Evolutionary conservation across 345 rosid genomes (phyloP), one percentile per base, ranked within the genome.

Genomic region (Hirschfeldia incana): DNA sequence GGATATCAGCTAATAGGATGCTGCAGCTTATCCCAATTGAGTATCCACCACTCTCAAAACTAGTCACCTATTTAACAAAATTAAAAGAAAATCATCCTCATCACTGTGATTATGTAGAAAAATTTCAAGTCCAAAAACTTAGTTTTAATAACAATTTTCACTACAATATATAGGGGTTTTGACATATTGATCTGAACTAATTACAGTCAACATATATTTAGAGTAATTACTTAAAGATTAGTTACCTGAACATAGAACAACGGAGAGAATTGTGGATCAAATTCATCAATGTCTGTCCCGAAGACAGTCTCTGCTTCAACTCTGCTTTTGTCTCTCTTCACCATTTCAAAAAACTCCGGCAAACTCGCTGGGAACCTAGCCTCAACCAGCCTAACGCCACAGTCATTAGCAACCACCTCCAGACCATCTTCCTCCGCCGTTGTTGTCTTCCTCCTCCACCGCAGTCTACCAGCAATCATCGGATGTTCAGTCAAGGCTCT

Each of bases 1-100:
- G 49, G 30, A 89, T 0, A 53, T 92, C 97, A 68, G 89, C 89
- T 63, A 94, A 26, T 51, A 94, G 70, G 58, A 94, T 72, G 72
- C 93, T 94, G 81, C 94, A 88, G 81, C 97, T 92, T 37, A 92
- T 82, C 69, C 97, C 98, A 69, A 94, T 55, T 3, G 97, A 89
- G 75, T 92, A 92, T 36, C 98, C 98, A 5, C 98, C 94, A 34
- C 91, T 88, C 76, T 86, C 83, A 77, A 94, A 94, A 80, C 89
- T 88, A 0, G 97, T 92, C 68, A 94, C 97, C 97, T 94, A 63
- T 51, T 21, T 36, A 33, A 15, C 37, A 69, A 28, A 62, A 26
- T 21, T 21, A 58, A 1, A 30, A 61, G 1, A 28, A 55, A 37
- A 39, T 33, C 13, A 3, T 49, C 42, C 42, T 7, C 27, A 57